These are phyloP conservation scores for Aspergillus terreus DNA, from an alignment of 2,329 filamentous ascomycete species.

Conservation along the genomic window DNA sequence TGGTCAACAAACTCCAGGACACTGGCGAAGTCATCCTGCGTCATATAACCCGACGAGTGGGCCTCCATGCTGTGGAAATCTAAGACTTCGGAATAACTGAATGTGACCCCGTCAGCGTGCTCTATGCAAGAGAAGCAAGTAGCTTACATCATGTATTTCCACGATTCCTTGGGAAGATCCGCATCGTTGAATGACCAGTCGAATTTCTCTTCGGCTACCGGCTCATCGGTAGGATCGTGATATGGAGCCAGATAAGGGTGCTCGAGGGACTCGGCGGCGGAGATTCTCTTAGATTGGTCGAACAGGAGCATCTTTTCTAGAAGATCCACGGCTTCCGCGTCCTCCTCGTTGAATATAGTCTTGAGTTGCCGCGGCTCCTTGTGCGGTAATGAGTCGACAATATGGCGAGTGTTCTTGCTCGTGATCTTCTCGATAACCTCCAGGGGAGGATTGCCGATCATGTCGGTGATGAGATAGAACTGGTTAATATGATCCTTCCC, in stretches of 20 bases:
- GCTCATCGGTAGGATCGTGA: slow-evolving; percentile 95
- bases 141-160: slow-evolving; percentile 98
- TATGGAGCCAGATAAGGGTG: slow-evolving; percentile 94
- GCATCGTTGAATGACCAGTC: slow-evolving; percentile 99
- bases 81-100: slow-evolving; percentile 95
- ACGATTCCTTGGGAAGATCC: slow-evolving; percentile 94
- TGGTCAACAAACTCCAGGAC: background rate
- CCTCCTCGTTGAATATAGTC: slow-evolving; percentile 91
- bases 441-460: slow-evolving; percentile 90
- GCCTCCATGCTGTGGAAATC: slow-evolving; percentile 89
- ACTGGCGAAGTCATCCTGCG: background rate
- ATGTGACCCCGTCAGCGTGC: background rate
- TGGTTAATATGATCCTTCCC: slow-evolving; percentile 99
- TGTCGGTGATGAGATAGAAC: slow-evolving; percentile 97
- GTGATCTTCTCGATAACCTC: slow-evolving; percentile 98
- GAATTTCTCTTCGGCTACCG: slow-evolving; percentile 91
- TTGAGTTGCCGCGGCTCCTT: slow-evolving; percentile 79
- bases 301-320: slow-evolving; percentile 96
- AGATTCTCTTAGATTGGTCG: slow-evolving; percentile 92
- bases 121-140: background rate
- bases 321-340: slow-evolving; percentile 73
- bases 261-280: slow-evolving; percentile 75
- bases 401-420: slow-evolving; percentile 93
- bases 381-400: slow-evolving; percentile 94
- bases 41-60: background rate